phyloP scores from a whole-genome alignment of 192 early-diverging fungal genomes.

The Backusella psychrophila region DNA sequence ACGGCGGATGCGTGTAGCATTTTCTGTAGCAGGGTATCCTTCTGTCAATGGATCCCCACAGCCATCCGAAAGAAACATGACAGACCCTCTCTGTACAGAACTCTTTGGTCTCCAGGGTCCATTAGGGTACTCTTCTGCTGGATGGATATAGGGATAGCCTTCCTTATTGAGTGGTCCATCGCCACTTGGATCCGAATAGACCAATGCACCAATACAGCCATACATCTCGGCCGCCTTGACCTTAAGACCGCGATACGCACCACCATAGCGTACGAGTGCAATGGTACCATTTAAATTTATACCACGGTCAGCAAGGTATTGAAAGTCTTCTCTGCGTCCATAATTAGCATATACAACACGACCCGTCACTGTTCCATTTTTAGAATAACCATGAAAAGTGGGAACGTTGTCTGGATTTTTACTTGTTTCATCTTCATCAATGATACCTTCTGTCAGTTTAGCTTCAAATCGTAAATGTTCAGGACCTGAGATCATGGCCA shows the following conservation, averaged over 20 bases:
- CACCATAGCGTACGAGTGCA: slow-evolving; percentile 61
- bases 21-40: slow-evolving; percentile 48
- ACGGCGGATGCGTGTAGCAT: slow-evolving; percentile 49
- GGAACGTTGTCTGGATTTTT: slow-evolving; percentile 53
- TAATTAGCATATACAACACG: slow-evolving; percentile 68
- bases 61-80: slow-evolving; percentile 43
- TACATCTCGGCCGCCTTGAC: slow-evolving; percentile 53
- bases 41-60: slow-evolving; percentile 68
- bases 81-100: slow-evolving; percentile 60
- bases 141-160: neutral
- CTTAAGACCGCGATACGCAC: slow-evolving; percentile 58
- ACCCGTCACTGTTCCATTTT: slow-evolving; percentile 55
- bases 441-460: slow-evolving; percentile 47
- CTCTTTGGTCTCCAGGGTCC: slow-evolving; percentile 49
- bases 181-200: slow-evolving; percentile 65
- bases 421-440: slow-evolving; percentile 60
- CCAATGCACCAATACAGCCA: slow-evolving; percentile 55
- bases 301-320: slow-evolving; percentile 37
- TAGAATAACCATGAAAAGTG: slow-evolving; percentile 61
- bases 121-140: slow-evolving; percentile 27
- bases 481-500: slow-evolving; percentile 52
- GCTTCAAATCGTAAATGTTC: slow-evolving; percentile 48
- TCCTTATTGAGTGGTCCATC: slow-evolving; percentile 49
- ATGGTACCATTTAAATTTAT: slow-evolving; percentile 49
- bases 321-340: slow-evolving; percentile 57